Base-by-base conservation (phyloP, 2,329 filamentous ascomycete species). In the Claviceps arundinis region DNA sequence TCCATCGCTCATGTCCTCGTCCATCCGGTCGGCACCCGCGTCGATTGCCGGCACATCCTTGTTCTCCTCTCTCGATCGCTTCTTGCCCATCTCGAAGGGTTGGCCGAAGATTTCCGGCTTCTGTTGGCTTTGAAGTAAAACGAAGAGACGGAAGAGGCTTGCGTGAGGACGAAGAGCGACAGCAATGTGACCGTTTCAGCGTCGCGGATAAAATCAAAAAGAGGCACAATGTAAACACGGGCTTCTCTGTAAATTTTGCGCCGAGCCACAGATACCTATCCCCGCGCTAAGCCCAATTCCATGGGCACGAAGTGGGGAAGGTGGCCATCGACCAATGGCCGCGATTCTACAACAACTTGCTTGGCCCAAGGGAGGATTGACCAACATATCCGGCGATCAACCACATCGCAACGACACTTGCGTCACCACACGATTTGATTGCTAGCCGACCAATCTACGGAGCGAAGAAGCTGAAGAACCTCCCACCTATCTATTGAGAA, bases 1-100 rank as follows among this genome's bases (percentile, higher is more conserved):
- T 51, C 75, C 75, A 56, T 78, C 76, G 16, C 74, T 76, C 64
- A 70, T 71, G 53, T 74, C 74, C 55, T 73, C 69, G 50, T 73
- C 73, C 65, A 79, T 73, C 63, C 72, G 74, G 59, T 76, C 67
- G 7, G 69, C 65, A 37, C 70, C 70, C 53, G 71, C 69, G 34
- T 74, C 65, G 16, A 56, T 54, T 3, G 62, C 59, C 14, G 73
- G 62, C 52, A 66, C 66, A 52, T 72, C 66, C 60, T 70, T 67
- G 49, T 64, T 70, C 49, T 75, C 70, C 57, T 76, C 74, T 64
- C 74, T 70, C 56, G 70, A 65, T 53, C 74, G 65, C 63, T 77
- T 77, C 60, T 74, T 76, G 45, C 73, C 72, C 74, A 77, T 76
- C 53, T 11, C 64, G 55, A 55, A 48, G 49, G 11, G 9, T 16